These are phyloP conservation scores for Petunia secreta DNA, from an alignment of 257 asterid species.

Conservation along the genomic window DNA sequence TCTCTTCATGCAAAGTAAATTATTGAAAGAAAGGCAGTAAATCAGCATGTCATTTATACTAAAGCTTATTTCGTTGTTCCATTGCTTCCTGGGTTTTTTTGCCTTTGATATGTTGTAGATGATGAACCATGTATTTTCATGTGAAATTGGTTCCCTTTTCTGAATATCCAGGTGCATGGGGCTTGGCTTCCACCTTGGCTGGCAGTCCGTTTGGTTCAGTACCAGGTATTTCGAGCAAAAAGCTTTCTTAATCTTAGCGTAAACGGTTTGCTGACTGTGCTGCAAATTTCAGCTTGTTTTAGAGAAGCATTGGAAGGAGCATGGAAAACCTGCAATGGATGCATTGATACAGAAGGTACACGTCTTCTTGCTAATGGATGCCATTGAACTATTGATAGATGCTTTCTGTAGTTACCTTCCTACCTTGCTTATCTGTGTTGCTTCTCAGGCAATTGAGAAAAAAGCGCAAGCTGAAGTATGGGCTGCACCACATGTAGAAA, in stretches of 20 bases:
- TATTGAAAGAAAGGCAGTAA: background rate
- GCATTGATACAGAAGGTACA: conserved; percentile 61
- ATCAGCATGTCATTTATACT: background rate
- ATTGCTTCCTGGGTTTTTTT: background rate
- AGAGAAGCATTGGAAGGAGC: conserved; percentile 78
- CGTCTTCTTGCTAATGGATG: conserved; percentile 16
- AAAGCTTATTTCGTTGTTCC: background rate
- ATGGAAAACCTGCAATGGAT: conserved; percentile 82
- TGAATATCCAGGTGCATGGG: conserved; percentile 60
- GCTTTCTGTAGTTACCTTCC: conserved; percentile 25
- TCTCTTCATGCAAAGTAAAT: background rate
- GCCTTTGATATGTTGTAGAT: background rate
- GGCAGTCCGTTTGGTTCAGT: conserved; percentile 47
- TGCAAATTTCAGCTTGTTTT: conserved; percentile 54
- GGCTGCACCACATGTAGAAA: conserved; percentile 89
- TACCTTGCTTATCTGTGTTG: conserved; percentile 22
- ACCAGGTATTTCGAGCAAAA: conserved; percentile 51
- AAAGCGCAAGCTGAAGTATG: conserved; percentile 75
- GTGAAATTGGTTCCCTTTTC: conserved; percentile 28
- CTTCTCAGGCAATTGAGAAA: conserved; percentile 70
- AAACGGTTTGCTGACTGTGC: conserved; percentile 25
- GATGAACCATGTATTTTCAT: background rate
- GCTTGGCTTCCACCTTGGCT: conserved; percentile 98
- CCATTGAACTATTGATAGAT: conserved; percentile 18
- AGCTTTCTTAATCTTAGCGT: background rate